Evolutionary conservation across 805 yeast genomes (phyloP).

Genomic region (Debaryomyces maramus): DNA sequence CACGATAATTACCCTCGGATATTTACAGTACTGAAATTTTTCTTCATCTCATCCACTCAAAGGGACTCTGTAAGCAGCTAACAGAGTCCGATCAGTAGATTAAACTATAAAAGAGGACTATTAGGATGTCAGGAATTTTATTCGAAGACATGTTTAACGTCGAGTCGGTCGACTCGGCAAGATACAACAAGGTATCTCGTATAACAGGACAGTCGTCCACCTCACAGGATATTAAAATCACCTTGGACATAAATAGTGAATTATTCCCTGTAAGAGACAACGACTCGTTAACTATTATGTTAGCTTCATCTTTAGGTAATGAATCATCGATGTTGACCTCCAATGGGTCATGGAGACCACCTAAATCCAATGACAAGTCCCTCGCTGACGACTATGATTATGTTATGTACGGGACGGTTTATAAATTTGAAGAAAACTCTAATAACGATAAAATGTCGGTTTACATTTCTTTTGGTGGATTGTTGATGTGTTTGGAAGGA

Average conservation of each 20-base stretch:
- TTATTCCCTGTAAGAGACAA: constrained; percentile 78
- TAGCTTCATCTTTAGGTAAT: constrained; percentile 72
- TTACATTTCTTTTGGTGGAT: constrained; percentile 93
- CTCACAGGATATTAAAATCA: constrained; percentile 73
- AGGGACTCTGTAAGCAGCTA: neutral
- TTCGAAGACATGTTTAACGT: constrained; percentile 93
- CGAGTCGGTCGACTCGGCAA: constrained; percentile 78
- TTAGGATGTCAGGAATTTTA: constrained; percentile 57
- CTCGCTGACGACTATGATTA: constrained; percentile 97
- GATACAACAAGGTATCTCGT: constrained; percentile 90
- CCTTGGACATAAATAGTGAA: constrained; percentile 88
- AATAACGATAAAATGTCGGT: constrained; percentile 74
- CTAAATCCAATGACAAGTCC: constrained; percentile 77
- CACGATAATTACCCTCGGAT: neutral
- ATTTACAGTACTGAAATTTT: neutral
- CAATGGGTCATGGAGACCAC: constrained; percentile 78
- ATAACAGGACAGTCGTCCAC: constrained; percentile 86
- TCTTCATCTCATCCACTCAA: constrained; percentile 3
- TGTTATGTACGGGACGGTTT: constrained; percentile 97
- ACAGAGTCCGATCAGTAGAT: no score
- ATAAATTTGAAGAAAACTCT: constrained; percentile 86
- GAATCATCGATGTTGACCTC: constrained; percentile 45
- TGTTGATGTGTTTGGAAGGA: constrained; percentile 91
- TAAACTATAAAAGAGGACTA: no score
- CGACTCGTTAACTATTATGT: constrained; percentile 80